phyloP scores from a whole-genome alignment of 306 rosid species.

The Prunus kanzakura region DNA sequence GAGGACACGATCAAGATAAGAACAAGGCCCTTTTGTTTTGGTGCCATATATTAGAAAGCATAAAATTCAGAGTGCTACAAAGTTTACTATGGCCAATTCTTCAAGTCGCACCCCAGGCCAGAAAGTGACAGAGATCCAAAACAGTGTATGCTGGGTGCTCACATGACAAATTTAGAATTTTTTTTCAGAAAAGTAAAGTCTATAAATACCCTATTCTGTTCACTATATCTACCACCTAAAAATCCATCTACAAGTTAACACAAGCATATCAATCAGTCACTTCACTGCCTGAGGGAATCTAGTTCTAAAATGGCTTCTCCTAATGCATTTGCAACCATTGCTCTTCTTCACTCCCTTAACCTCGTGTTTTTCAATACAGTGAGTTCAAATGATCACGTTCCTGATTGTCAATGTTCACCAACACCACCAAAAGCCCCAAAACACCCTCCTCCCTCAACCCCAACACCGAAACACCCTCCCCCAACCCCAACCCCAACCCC shows the following conservation, averaged over 20 bases:
- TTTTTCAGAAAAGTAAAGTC: neutral
- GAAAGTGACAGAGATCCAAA: constrained; percentile 5
- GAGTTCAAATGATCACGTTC: constrained; percentile 7
- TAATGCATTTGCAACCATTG: constrained; percentile 14
- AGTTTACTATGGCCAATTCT: neutral
- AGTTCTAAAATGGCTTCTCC: constrained; percentile 21
- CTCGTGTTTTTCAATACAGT: constrained; percentile 24
- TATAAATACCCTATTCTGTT: constrained; percentile 4
- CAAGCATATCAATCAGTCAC: neutral
- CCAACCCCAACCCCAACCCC: neutral
- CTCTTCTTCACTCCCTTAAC: constrained; percentile 24
- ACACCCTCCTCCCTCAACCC: constrained; percentile 4
- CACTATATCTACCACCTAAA: neutral
- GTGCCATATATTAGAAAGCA: neutral
- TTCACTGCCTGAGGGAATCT: neutral
- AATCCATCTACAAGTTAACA: neutral
- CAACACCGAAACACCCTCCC: neutral
- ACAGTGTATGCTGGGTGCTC: no score
- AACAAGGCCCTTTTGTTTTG: neutral
- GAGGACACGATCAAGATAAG: neutral
- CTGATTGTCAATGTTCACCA: neutral
- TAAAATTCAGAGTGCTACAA: neutral
- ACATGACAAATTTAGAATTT: neutral
- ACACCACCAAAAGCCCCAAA: constrained; percentile 16
- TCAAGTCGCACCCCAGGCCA: neutral